Evolutionary conservation across 108 stramenopile species (phyloP), one percentile per base, ranked within the genome.

Genomic region (Conticribra weissflogii): DNA sequence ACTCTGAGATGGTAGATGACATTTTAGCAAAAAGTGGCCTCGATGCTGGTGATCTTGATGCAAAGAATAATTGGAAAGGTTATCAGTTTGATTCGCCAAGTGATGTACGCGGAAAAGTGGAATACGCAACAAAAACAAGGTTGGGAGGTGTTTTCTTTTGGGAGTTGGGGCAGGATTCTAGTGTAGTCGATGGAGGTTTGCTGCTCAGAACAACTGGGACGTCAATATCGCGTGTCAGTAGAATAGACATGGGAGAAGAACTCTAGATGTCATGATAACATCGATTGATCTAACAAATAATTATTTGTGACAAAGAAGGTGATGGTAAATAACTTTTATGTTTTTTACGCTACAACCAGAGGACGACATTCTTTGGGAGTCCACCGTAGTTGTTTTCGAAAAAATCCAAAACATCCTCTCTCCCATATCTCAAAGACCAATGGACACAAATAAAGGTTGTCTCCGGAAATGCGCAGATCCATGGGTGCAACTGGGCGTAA

Each of bases 111-210:
- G 59, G 22, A 28, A 92, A 92, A 74, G 81, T 87, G 3, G 46
- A 60, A n/a, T 84, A 70, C 47, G 86, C 85, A 5, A 58, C 36
- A 24, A 7, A 50, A 28, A 62, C 48, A 12, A 62, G 71, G 1
- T 59, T 86, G 18, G 83, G 68, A 3, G 91, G 91, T 32, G 56
- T 92, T 23, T 89, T 89, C 73, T 47, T 89, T 34, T 92, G 91
- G 91, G 91, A 92, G 59, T 44, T 92, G 9, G 91, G 91, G 0
- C 88, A 88, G 61, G 90, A 91, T 58, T 36, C 62, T 34, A 68
- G 54, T 8, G n/a, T 66, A 28, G 76, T 64, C 0, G 22, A 48
- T 5, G 83, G 82, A 18, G 81, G 84, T 1, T 54, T 77, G 12
- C 45, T 87, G 50, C 46, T 86, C 32, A 68, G 79, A 52, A 73